Base-by-base conservation (phyloP, 192 early-diverging fungal species). In the Podila clonocystis region DNA sequence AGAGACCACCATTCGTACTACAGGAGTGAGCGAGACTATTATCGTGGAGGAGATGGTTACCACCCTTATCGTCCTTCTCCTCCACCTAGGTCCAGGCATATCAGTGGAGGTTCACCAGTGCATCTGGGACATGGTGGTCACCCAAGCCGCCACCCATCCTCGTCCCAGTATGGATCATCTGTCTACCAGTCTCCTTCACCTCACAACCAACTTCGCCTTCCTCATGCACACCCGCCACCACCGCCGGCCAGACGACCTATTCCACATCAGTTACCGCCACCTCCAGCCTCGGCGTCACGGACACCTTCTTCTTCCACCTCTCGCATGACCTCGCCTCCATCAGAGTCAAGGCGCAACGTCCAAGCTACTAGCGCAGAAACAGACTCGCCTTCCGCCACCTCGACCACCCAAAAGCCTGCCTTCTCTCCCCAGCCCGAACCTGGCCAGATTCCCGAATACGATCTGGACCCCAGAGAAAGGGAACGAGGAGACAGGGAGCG, bases 401-500 rank as follows among this genome's bases (percentile, higher is more conserved):
- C 30, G 3, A 30, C 48, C 61, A 50, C 20, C 22, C 17, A 58
- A 55, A 48, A 68, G 6, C 52, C 52, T 9, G 11, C 34, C 34
- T 62, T 67, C 22, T 79, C 75, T 0, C 75, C 75, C 3, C 50
- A 33, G 4, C 70, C 77, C 15, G 77, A 80, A 15, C 77, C 77
- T 2, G 77, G 77, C 5, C 77, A 80, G 36, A 80, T 80, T 45
- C 77, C 77, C 24, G 77, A 80, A 52, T 80, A 80, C 49, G 77
- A 80, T 24, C 30, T 80, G 24, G 71, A 73, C 30, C 66, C 28
- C 63, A 74, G 73, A 28, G 73, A 75, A 7, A 60, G 66, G 36
- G 73, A 75, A 4, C 22, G 73, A 19, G 73, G 73, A 19, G 73
- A 75, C 11, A 69, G 74, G 36, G 74, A 76, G 28, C 62, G 74